Percentiles rank a stretch among this genome's conserved stretches.
These are phyloP conservation scores for Starmerella gropengiesseri DNA, from an alignment of 805 yeast species.

Conservation along the genomic window DNA sequence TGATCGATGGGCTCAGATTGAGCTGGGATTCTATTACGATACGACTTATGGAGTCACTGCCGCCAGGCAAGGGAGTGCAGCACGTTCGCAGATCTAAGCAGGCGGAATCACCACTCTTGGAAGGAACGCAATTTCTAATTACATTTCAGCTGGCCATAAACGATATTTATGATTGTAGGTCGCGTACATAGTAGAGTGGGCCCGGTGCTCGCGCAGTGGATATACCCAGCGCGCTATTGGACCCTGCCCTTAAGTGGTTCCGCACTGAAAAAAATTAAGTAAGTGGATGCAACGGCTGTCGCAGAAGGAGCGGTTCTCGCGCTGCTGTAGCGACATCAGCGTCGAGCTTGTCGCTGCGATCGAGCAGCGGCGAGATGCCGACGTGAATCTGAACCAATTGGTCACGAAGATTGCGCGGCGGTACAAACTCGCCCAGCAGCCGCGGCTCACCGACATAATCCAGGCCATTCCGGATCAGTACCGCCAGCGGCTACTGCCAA, in stretches of 20 bases:
- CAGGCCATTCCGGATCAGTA: conserved; percentile 93
- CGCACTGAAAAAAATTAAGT: conserved; percentile 5
- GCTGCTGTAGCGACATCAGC: conserved; percentile 87
- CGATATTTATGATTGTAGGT: not conserved
- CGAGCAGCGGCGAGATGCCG: conserved; percentile 46
- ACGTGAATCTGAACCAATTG: conserved; percentile 81
- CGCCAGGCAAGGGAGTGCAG: too few species aligned
- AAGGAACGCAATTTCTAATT: too few species aligned
- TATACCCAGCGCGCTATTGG: conserved; percentile 1
- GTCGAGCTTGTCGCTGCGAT: conserved; percentile 72
- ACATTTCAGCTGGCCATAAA: too few species aligned
- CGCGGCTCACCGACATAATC: conserved; percentile 88
- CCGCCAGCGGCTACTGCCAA: conserved; percentile 81
- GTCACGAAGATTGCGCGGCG: conserved; percentile 78
- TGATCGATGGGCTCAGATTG: too few species aligned
- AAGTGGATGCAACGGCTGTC: conserved; percentile 13
- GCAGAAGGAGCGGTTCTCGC: conserved; percentile 72
- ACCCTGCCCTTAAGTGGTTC: conserved; percentile 7
- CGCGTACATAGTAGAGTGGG: too few species aligned
- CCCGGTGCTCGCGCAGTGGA: not conserved
- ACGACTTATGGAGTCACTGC: too few species aligned
- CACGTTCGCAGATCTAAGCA: too few species aligned
- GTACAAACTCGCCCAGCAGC: conserved; percentile 83
- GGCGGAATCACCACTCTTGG: too few species aligned
- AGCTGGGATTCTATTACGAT: too few species aligned